Base-by-base conservation (phyloP, 169 alveolate genomes). In the Plasmodium reichenowi region DNA sequence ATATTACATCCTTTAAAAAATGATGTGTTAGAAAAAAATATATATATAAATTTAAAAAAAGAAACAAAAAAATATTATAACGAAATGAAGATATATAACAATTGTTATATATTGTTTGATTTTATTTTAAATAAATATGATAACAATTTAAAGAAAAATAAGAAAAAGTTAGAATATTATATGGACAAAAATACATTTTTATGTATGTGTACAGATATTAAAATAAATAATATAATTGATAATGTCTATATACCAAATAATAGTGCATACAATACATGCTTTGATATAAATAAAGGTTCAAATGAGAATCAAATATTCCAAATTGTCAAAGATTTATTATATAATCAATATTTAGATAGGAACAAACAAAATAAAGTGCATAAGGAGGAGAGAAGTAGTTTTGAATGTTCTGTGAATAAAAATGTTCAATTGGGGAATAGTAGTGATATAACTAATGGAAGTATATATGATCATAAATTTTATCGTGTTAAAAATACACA, bases 121-220 rank as follows among this genome's bases (percentile, higher is more conserved):
- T 63, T 68, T 76, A 63, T 90, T 20, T 54, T 90, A 88, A 88
- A 88, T 52, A 74, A 74, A 54, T 75, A 74, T 90, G 91, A 75
- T 13, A 83, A 64, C 20, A 75, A 86, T 59, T 59, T 85, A 56
- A 88, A 83, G 62, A 80, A 90, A 54, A 74, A 85, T 17, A 90
- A 74, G 43, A 90, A 83, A 20, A 90, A 63, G 43, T 58, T 66
- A 26, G 91, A 90, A 60, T 74, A 80, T 59, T 64, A 90, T n/a
- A 90, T 76, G n/a, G 89, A 86, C 17, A 74, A 72, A 62, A 64
- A 58, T 52, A 85, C 89, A n/a, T 90, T 86, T 71, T 58, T 86
- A 24, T 86, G 92, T 32, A 86, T 86, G 92, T 86, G 92, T 86
- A 64, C 73, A 60, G 91, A 74, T 88, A 74, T 90, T 26, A 90